Evolutionary conservation across 1,284 basidiomycete species (phyloP), one percentile per base, ranked within the genome.

Genomic region (Puccinia polysora): DNA sequence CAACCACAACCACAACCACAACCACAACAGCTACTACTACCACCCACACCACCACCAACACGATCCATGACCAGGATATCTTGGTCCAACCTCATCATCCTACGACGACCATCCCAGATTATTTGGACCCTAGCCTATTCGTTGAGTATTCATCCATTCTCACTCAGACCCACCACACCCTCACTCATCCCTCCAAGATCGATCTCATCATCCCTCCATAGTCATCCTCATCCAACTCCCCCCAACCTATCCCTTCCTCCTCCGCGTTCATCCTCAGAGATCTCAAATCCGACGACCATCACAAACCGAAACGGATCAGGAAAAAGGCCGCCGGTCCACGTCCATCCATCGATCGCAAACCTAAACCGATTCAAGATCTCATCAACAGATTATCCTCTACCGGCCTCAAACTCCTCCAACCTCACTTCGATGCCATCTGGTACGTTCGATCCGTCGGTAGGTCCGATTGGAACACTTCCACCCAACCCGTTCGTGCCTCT

Each of bases 301-400:
- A 59, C n/a, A 65, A 65, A 56, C 65, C 65, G 3, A 69, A 38
- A 45, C 15, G 65, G 28, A 47, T 69, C 23, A 36, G 65, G 34
- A 69, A 69, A 23, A 69, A 69, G 38, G 55, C 53, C 15, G 65
- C 65, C 15, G 55, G 65, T n/a, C 65, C 65, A 20, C 65, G 53
- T 25, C 43, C 38, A 50, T 43, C 65, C 1, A 69, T 69, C 55
- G 43, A 18, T 30, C 40, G 47, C 3, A 69, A 69, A 59, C 65
- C 65, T 8, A 47, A 59, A 28, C 65, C 53, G 0, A 59, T 69
- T 7, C 53, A 59, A 43, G 40, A 58, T 10, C 34, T 69, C 14
- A 69, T 69, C 34, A 59, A 55, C 32, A 30, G 55, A 49, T 32
- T 69, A 18, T 34, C 50, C 5, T 40, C 55, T n/a, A 69, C 65